Percentiles rank a stretch among this genome's conserved stretches.
phyloP scores from a whole-genome alignment of 1,284 basidiomycete genomes.

The Ustilago hordei region DNA sequence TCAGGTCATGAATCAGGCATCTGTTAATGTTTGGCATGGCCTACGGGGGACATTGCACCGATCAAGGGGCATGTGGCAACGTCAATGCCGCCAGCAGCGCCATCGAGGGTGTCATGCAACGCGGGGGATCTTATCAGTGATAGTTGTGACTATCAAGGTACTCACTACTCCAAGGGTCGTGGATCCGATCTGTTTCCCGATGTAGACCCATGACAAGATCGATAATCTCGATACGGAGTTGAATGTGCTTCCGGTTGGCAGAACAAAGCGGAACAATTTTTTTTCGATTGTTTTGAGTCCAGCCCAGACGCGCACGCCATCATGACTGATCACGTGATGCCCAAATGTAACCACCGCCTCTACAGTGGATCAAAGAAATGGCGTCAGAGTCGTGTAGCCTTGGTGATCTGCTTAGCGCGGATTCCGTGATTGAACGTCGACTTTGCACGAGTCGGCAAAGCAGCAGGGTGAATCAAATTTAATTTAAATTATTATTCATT shows the following conservation, averaged over 20 bases:
- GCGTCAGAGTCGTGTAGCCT: slow-evolving; percentile 32
- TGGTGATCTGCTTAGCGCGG: slow-evolving; percentile 35
- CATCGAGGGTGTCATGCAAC: slow-evolving; percentile 14
- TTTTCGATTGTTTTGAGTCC: no score
- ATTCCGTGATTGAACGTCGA: slow-evolving; percentile 36
- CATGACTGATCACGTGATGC: no score
- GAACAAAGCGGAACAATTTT: no score
- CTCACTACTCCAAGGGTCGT: slow-evolving; percentile 24
- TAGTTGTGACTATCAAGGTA: slow-evolving; percentile 24
- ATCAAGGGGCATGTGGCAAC: not conserved
- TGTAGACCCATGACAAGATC: not conserved
- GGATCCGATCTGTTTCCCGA: slow-evolving; percentile 3
- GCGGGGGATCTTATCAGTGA: slow-evolving; percentile 38
- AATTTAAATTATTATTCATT: not conserved
- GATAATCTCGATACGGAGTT: not conserved
- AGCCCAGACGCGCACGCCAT: no score
- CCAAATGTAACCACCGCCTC: not conserved
- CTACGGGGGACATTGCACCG: not conserved
- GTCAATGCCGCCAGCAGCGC: not conserved
- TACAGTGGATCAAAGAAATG: slow-evolving; percentile 13
- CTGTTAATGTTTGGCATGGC: not conserved
- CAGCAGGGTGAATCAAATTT: not conserved
- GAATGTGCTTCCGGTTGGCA: not conserved
- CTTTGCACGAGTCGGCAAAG: slow-evolving; percentile 18
- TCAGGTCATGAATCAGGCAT: slow-evolving; percentile 8